Conservation (phyloP, 768 basidiomycete genomes). For the Pluteus cervinus region DNA sequence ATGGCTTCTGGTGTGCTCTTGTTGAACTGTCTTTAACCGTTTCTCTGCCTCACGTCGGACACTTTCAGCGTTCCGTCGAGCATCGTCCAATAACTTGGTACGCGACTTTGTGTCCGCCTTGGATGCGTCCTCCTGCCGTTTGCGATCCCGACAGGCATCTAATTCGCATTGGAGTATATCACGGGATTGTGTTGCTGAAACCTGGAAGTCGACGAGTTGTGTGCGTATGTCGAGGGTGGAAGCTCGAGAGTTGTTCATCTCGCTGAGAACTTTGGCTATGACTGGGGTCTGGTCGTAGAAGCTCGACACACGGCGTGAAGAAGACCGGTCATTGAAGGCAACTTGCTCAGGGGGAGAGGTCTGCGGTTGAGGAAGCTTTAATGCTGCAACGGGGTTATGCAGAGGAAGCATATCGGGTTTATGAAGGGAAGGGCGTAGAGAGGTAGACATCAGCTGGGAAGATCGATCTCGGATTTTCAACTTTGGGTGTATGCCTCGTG, state of each 20-base stretch:
- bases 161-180: constrained; percentile 67
- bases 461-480: constrained; percentile 53
- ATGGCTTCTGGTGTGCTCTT: constrained; percentile 55
- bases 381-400: constrained; percentile 31
- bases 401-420: constrained; percentile 77
- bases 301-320: constrained; percentile 12
- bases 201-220: constrained; percentile 62
- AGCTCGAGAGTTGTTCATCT: constrained; percentile 59
- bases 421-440: constrained; percentile 78
- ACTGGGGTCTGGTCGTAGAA: constrained; percentile 60
- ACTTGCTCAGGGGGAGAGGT: constrained; percentile 15
- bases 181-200: constrained; percentile 51
- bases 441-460: constrained; percentile 36
- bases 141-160: constrained; percentile 63
- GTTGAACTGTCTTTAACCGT: constrained; percentile 67
- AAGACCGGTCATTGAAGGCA: background rate
- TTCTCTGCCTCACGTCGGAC: constrained; percentile 83
- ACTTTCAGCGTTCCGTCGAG: constrained; percentile 76
- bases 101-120: constrained; percentile 76
- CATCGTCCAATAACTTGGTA: constrained; percentile 83
- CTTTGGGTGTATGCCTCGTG: too few relatives aligned
- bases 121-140: constrained; percentile 77
- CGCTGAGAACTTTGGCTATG: constrained; percentile 68
- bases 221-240: constrained; percentile 62
- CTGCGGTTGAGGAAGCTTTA: constrained; percentile 19